A percentile compares a stretch with the other conserved stretches of the same genome.
Evolutionary conservation across 345 rosid genomes (phyloP).

Genomic region (Isatis tinctoria): DNA sequence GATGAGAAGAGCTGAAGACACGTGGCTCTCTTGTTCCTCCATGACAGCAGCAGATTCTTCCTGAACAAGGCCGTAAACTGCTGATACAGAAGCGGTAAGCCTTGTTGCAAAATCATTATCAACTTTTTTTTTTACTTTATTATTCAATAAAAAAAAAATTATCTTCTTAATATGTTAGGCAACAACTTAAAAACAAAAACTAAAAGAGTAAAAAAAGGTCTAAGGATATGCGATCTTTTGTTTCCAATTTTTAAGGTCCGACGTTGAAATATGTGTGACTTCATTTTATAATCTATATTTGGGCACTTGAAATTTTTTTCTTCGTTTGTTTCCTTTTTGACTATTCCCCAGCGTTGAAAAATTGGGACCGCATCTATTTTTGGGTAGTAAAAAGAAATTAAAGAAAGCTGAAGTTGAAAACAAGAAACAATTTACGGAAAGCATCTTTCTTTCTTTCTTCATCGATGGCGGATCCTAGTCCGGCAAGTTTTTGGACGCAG

Average conservation of each 20-base stretch:
- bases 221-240: background rate
- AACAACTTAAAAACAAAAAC: background rate
- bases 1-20: no score
- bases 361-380: background rate
- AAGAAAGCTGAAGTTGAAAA: background rate
- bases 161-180: background rate
- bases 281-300: no score
- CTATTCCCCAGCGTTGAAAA: background rate
- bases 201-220: no score
- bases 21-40: no score
- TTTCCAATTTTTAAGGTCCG: no score
- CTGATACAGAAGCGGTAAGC: constrained; percentile 46
- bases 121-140: background rate
- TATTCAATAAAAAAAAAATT: background rate
- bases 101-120: constrained; percentile 39
- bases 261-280: no score
- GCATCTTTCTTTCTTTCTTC: constrained; percentile 14
- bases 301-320: no score
- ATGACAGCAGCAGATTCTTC: constrained; percentile 80
- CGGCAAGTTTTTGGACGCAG: constrained; percentile 62
- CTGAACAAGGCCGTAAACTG: constrained; percentile 56
- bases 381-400: background rate
- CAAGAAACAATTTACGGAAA: background rate
- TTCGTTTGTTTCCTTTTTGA: no score
- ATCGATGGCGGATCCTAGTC: constrained; percentile 49